Base-by-base conservation (phyloP, 202 grass and related monocot genomes). In the Alloteropsis angusta region DNA sequence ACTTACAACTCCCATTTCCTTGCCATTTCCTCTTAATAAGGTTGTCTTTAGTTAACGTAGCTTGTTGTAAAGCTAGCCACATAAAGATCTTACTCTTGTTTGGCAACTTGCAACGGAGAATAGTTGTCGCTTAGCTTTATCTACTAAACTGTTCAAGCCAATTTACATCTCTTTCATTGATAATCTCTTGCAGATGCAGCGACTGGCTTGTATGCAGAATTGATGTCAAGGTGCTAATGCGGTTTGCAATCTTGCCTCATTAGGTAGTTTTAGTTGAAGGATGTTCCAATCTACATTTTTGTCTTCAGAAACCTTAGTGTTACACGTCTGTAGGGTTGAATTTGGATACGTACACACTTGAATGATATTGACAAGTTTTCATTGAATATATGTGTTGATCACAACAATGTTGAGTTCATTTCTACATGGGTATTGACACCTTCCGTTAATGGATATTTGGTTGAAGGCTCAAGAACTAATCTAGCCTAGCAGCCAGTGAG, bases 131-230 rank as follows among this genome's bases (percentile, higher is more conserved):
- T 47, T 14, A 41, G 9, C 72, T 82, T 78, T 18, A 28, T 80
- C 39, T 13, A 58, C 11, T 45, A 4, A 45, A 10, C 56, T 36
- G 1, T 79, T 16, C 53, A 34, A 55, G 18, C 5, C 3, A 68
- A 46, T 26, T 58, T 25, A 50, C 5, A 5, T 48, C 0, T 57
- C 12, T 38, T 73, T 81, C 34, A 10, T 16, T 68, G 45, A 39
- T 83, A 76, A 62, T 87, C 53, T 42, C 38, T 16, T 84, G 60
- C 38, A 98, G 96, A 98, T 95, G 96, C 96, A 42, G 89, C 96
- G 22, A 98, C 89, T 80, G 96, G 96, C 7, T 75, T 98, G 82
- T 98, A 98, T 25, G 85, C 92, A 34, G 86, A 95, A 49, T 68
- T 95, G 59, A 50, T 78, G 72, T 88, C 91, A 71, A 98, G 95